Conservation (phyloP, 495 filamentous ascomycete species). For the Neurospora sp. region DNA sequence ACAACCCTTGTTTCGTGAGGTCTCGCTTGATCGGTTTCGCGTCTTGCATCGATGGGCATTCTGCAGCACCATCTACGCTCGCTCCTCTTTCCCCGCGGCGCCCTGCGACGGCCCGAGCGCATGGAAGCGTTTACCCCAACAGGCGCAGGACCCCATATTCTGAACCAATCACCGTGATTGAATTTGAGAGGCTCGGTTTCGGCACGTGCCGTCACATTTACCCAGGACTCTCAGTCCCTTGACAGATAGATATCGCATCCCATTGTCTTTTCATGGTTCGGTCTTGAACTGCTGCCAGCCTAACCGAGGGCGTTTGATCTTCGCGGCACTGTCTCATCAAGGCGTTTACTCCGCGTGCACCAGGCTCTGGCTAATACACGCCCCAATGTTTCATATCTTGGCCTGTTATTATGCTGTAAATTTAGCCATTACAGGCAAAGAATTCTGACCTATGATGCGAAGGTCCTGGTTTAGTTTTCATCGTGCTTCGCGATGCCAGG, state of each 20-base stretch:
- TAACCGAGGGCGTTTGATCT: not conserved
- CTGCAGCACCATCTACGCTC: not conserved
- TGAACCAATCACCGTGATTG: not conserved
- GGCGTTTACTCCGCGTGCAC: no score
- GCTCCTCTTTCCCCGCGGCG: not conserved
- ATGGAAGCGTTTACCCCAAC: not conserved
- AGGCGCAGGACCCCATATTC: not conserved
- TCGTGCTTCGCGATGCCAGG: not conserved
- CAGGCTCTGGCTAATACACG: no score
- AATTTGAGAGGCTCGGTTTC: not conserved
- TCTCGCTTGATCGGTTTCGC: not conserved
- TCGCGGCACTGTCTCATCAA: not conserved
- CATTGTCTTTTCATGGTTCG: not conserved
- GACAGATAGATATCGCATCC: not conserved
- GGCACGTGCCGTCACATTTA: not conserved
- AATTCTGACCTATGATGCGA: not conserved
- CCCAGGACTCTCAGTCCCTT: not conserved
- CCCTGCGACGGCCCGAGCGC: not conserved
- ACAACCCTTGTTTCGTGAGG: not conserved
- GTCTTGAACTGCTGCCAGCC: not conserved
- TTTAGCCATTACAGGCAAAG: not conserved
- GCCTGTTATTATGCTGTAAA: no score
- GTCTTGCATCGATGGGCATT: no score
- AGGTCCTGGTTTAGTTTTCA: not conserved
- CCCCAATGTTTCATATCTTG: no score